Evolutionary conservation across 2,329 filamentous ascomycete species (phyloP).

Genomic region (Colletotrichum navitas): DNA sequence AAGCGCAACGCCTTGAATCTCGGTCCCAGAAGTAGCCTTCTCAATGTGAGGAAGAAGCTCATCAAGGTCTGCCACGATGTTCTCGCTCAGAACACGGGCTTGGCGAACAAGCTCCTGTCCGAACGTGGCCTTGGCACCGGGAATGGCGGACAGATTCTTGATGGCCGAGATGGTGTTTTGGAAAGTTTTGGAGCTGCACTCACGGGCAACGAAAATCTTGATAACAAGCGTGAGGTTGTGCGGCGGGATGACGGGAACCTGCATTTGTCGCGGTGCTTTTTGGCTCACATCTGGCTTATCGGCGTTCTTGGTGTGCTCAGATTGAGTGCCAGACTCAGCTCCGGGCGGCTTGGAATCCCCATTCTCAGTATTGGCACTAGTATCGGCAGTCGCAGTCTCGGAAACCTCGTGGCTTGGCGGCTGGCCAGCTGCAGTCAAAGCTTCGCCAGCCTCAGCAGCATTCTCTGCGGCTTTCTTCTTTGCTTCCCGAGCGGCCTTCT

Average conservation of each 20-base stretch:
- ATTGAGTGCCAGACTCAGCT: not conserved
- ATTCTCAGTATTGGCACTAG: slow-evolving; percentile 36
- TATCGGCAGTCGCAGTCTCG: slow-evolving; percentile 42
- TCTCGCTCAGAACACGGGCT: slow-evolving; percentile 85
- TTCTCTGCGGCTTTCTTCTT: slow-evolving; percentile 51
- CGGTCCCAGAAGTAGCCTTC: slow-evolving; percentile 87
- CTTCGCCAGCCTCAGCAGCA: slow-evolving; percentile 33
- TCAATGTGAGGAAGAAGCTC: slow-evolving; percentile 89
- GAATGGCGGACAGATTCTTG: slow-evolving; percentile 95
- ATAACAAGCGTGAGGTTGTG: slow-evolving; percentile 94
- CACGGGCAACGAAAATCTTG: slow-evolving; percentile 93
- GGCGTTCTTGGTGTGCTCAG: slow-evolving; percentile 51
- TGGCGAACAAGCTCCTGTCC: slow-evolving; percentile 93
- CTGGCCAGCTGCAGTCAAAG: slow-evolving; percentile 39
- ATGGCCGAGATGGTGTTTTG: slow-evolving; percentile 98
- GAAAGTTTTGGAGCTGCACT: slow-evolving; percentile 98
- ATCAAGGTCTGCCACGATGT: slow-evolving; percentile 86
- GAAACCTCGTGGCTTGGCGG: slow-evolving; percentile 43
- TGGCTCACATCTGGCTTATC: slow-evolving; percentile 57
- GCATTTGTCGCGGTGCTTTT: slow-evolving; percentile 71
- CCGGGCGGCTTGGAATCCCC: slow-evolving; percentile 12
- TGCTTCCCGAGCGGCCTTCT: slow-evolving; percentile 59
- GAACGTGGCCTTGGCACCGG: slow-evolving; percentile 89
- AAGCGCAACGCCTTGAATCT: slow-evolving; percentile 93
- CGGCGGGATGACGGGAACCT: slow-evolving; percentile 87